phyloP scores from a whole-genome alignment of 371 early-diverging fungal species.

The Nematocida sp. region DNA sequence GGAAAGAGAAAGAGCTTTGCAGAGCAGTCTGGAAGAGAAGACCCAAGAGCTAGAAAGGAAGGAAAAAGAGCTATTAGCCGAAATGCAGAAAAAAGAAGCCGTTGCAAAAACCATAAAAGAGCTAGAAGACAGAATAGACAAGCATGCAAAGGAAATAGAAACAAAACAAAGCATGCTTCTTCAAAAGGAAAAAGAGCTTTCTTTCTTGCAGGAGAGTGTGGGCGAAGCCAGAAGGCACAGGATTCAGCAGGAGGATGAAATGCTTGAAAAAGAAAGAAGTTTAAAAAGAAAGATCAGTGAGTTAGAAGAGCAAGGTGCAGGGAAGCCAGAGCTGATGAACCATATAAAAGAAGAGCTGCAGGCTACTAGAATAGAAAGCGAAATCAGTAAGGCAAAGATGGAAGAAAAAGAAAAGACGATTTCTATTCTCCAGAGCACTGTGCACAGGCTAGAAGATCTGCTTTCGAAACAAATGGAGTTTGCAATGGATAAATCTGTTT shows the following conservation, averaged over 20 bases:
- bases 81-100: not conserved
- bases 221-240: not conserved
- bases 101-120: not conserved
- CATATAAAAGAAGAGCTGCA: conserved; percentile 16
- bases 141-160: not conserved
- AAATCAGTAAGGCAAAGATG: conserved; percentile 43
- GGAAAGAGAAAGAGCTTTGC: not conserved
- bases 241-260: conserved; percentile 14
- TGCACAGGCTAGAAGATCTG: conserved; percentile 18
- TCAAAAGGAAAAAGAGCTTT: conserved; percentile 20
- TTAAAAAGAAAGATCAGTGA: conserved; percentile 27
- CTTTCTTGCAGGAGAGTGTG: not conserved
- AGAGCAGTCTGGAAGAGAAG: not conserved
- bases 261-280: conserved; percentile 16
- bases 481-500: no score
- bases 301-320: conserved; percentile 12
- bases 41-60: not conserved
- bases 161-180: not conserved
- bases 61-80: not conserved
- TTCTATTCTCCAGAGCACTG: conserved; percentile 40
- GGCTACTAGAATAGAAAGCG: conserved; percentile 31
- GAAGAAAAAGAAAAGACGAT: conserved; percentile 49
- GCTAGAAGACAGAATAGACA: not conserved
- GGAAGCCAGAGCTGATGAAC: not conserved
- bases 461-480: conserved; percentile 35